Evolutionary conservation across 768 basidiomycete genomes (phyloP).

Genomic region (Hericium coralloides): DNA sequence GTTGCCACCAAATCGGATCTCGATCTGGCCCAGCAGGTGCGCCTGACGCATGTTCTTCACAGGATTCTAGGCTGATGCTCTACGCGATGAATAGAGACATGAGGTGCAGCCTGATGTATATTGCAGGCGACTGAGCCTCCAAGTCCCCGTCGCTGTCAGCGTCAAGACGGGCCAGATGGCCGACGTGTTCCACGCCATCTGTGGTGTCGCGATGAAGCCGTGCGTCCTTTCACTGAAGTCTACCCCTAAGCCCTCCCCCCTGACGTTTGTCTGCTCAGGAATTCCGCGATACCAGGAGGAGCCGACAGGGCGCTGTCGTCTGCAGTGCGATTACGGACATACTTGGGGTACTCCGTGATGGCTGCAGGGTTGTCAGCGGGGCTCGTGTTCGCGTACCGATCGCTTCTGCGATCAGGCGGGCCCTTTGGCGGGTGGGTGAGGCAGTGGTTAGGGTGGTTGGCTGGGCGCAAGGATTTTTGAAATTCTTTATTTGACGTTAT

Average conservation of each 20-base stretch:
- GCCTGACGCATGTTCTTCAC: constrained; percentile 11
- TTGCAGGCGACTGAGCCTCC: constrained; percentile 80
- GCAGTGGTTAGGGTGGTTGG: constrained; percentile 59
- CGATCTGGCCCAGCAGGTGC: constrained; percentile 89
- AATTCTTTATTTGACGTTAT: not conserved
- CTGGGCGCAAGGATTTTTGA: constrained; percentile 39
- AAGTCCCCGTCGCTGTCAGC: constrained; percentile 91
- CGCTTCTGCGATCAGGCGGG: constrained; percentile 53
- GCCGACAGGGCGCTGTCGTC: constrained; percentile 68
- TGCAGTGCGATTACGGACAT: constrained; percentile 58
- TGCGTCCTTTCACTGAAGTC: constrained; percentile 31
- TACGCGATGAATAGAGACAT: constrained; percentile 56
- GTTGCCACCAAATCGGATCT: constrained; percentile 99
- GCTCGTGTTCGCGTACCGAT: constrained; percentile 61
- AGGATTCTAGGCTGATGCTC: not conserved
- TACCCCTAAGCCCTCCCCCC: not conserved
- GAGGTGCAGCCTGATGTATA: constrained; percentile 99
- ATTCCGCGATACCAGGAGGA: constrained; percentile 70
- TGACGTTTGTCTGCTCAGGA: constrained; percentile 13
- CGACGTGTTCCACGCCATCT: constrained; percentile 82
- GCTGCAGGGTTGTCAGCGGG: constrained; percentile 70
- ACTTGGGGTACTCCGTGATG: constrained; percentile 63
- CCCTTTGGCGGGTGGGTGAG: constrained; percentile 43
- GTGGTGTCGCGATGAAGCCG: constrained; percentile 81
- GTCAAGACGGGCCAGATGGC: constrained; percentile 79